Conservation (phyloP, 2,329 filamentous ascomycete species). For the Ophiostoma himal-ulmi region DNA sequence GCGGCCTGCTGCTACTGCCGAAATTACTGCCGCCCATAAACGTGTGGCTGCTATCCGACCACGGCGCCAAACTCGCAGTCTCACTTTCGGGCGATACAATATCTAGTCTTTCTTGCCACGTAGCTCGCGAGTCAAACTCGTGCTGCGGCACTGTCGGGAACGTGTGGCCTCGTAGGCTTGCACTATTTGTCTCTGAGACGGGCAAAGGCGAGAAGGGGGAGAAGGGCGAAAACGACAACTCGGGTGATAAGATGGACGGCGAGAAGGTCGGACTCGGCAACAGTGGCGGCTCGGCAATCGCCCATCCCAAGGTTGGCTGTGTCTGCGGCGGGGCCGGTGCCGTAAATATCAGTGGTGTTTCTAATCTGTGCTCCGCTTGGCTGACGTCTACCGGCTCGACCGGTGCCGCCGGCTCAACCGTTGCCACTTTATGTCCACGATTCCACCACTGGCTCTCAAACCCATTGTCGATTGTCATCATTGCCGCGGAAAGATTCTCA, state of each 20-base stretch:
- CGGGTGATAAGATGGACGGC: background rate
- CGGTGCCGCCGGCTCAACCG: background rate
- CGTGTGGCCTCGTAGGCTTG: background rate
- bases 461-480: slow-evolving; percentile 54
- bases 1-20: background rate
- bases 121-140: background rate
- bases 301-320: background rate
- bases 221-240: background rate
- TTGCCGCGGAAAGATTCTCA: slow-evolving; percentile 45
- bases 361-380: background rate
- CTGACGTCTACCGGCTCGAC: background rate
- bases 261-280: slow-evolving; percentile 16
- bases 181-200: background rate
- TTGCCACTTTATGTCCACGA: slow-evolving; percentile 34
- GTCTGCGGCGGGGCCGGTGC: background rate
- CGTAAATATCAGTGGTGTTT: background rate
- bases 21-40: background rate
- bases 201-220: background rate
- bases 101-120: background rate
- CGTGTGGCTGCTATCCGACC: background rate
- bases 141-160: background rate
- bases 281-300: background rate
- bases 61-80: slow-evolving; percentile 27
- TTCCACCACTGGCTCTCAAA: slow-evolving; percentile 56
- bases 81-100: slow-evolving; percentile 24